These are phyloP conservation scores for Miscanthus lutarioriparius DNA, from an alignment of 176 grass and related monocot species.

Conservation along the genomic window DNA sequence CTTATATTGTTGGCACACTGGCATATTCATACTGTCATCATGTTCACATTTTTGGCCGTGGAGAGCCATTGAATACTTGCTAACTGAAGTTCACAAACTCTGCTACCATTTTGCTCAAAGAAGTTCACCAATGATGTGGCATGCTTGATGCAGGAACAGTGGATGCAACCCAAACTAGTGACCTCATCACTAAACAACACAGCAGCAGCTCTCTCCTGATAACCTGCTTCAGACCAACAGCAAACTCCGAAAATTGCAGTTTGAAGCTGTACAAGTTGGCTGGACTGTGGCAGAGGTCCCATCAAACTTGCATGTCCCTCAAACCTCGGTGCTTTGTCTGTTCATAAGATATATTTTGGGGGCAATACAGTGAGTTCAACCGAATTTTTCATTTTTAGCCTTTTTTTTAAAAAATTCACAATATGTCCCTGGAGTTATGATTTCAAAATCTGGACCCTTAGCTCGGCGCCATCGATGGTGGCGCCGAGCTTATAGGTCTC, in stretches of 20 bases:
- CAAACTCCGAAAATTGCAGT: conserved; percentile 3
- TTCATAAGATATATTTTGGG: conserved; percentile 34
- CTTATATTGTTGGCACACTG: background rate
- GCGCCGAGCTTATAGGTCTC: too few species aligned
- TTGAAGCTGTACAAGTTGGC: conserved; percentile 33
- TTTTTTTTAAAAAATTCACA: too few species aligned
- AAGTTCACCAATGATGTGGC: background rate
- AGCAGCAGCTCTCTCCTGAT: background rate
- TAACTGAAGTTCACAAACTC: background rate
- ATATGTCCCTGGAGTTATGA: too few species aligned
- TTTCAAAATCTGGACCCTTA: too few species aligned
- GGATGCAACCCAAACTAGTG: background rate
- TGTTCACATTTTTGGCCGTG: background rate
- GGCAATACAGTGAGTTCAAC: background rate
- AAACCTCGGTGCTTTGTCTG: conserved; percentile 13
- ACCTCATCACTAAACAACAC: too few species aligned
- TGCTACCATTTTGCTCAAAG: background rate
- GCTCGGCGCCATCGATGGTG: too few species aligned
- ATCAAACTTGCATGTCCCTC: conserved; percentile 27
- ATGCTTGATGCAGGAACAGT: background rate
- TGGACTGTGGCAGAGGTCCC: background rate
- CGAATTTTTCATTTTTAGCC: too few species aligned
- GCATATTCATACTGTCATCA: background rate
- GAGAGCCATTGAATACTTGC: background rate
- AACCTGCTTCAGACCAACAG: conserved; percentile 4